phyloP scores from a whole-genome alignment of 225 moss, liverwort and hornwort species.

The Pleurozium schreberi region DNA sequence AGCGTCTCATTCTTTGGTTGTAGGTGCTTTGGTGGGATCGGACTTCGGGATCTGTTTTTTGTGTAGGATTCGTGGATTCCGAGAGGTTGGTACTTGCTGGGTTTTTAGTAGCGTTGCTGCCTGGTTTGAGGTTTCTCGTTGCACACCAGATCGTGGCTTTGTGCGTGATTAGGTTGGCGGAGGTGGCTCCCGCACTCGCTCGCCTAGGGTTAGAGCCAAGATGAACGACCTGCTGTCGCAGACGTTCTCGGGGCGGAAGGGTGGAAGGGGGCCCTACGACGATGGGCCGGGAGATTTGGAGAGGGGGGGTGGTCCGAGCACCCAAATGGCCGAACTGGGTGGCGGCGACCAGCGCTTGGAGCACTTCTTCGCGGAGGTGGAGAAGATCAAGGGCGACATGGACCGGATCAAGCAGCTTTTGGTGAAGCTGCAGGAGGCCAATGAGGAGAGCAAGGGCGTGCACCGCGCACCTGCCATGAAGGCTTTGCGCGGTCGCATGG shows the following conservation, averaged over 20 bases:
- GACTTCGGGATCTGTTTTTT: background rate
- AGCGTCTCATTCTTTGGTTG: too few species aligned
- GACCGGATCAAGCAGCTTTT: conserved; percentile 40
- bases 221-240: conserved; percentile 37
- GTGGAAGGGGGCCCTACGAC: background rate
- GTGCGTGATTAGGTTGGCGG: background rate
- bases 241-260: conserved; percentile 21
- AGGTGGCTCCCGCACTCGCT: background rate
- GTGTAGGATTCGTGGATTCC: background rate
- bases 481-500: conserved; percentile 33
- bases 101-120: background rate
- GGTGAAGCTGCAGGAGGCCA: conserved; percentile 39
- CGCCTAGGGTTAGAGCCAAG: background rate
- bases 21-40: background rate
- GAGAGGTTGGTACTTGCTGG: background rate
- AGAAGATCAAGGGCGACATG: conserved; percentile 46
- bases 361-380: conserved; percentile 38
- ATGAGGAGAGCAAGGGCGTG: conserved; percentile 46
- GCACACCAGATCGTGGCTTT: background rate
- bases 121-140: background rate
- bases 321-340: conserved; percentile 19
- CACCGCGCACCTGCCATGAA: conserved; percentile 44
- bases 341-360: conserved; percentile 21
- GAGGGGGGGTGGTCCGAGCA: conserved; percentile 9
- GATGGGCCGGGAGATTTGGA: conserved; percentile 18